Evolutionary conservation across 225 moss, liverwort and hornwort genomes (phyloP).

Genomic region (Physcomitrium patens): DNA sequence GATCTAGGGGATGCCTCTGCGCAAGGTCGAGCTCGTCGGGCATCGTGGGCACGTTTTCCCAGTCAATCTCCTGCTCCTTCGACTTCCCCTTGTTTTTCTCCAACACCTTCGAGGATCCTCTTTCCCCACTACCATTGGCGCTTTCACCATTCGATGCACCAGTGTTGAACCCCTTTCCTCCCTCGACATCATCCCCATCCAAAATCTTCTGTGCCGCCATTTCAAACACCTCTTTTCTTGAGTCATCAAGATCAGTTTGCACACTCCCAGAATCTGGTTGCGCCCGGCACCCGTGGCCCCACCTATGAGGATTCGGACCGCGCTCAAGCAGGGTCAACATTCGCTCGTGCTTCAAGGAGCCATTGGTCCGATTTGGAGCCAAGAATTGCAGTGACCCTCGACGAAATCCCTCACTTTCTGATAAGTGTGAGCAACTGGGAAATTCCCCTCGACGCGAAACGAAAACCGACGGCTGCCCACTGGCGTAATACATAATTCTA

Average conservation of each 20-base stretch:
- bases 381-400: background rate
- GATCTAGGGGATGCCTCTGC: conserved; percentile 71
- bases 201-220: conserved; percentile 20
- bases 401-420: background rate
- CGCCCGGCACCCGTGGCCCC: background rate
- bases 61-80: conserved; percentile 31
- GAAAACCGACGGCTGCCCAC: background rate
- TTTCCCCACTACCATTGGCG: background rate
- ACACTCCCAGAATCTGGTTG: background rate
- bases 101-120: background rate
- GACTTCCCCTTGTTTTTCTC: background rate
- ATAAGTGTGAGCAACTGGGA: background rate
- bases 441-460: conserved; percentile 4
- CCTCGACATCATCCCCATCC: conserved; percentile 8
- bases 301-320: background rate
- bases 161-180: background rate
- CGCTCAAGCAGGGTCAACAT: background rate
- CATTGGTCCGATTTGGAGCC: background rate
- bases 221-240: conserved; percentile 32
- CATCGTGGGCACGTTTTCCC: conserved; percentile 37
- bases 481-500: background rate
- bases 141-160: background rate
- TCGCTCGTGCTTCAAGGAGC: background rate
- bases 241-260: background rate
- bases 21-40: conserved; percentile 45